Evolutionary conservation across 306 rosid genomes (phyloP).

Genomic region (Vachellia collinsii): DNA sequence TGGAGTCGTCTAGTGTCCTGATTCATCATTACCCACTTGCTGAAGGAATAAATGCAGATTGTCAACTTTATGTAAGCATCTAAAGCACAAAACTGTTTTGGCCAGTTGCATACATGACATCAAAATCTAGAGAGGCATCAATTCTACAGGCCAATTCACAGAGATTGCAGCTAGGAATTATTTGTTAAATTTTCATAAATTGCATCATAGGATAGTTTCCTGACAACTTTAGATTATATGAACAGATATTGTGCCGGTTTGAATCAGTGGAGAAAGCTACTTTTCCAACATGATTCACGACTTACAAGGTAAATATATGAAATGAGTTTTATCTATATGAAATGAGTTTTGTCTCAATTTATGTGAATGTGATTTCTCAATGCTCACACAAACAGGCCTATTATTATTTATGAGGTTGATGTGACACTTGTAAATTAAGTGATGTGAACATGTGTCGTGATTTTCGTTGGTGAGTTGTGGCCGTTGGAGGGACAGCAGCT

Average conservation of each 20-base stretch:
- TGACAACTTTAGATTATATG: neutral
- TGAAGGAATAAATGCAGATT: constrained; percentile 48
- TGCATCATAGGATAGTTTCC: constrained; percentile 19
- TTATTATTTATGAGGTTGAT: neutral
- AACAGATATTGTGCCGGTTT: neutral
- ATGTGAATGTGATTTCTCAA: too few species aligned
- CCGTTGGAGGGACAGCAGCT: neutral
- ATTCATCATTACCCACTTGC: constrained; percentile 99
- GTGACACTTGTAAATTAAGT: neutral
- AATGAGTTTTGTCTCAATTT: too few species aligned
- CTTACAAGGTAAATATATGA: too few species aligned
- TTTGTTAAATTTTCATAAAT: constrained; percentile 11
- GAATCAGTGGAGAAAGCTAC: too few species aligned
- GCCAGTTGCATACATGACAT: constrained; percentile 5
- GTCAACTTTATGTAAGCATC: constrained; percentile 34
- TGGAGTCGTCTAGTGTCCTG: constrained; percentile 87
- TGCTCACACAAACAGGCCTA: too few species aligned
- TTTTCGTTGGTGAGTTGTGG: neutral
- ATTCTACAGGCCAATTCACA: constrained; percentile 6
- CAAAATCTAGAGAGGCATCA: constrained; percentile 17
- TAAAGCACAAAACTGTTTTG: constrained; percentile 30
- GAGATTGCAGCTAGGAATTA: neutral
- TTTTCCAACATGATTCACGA: too few species aligned
- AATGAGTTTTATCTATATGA: too few species aligned
- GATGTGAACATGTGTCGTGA: neutral